phyloP scores from a whole-genome alignment of 805 yeast species.

The Starmerella lactis-condensi region DNA sequence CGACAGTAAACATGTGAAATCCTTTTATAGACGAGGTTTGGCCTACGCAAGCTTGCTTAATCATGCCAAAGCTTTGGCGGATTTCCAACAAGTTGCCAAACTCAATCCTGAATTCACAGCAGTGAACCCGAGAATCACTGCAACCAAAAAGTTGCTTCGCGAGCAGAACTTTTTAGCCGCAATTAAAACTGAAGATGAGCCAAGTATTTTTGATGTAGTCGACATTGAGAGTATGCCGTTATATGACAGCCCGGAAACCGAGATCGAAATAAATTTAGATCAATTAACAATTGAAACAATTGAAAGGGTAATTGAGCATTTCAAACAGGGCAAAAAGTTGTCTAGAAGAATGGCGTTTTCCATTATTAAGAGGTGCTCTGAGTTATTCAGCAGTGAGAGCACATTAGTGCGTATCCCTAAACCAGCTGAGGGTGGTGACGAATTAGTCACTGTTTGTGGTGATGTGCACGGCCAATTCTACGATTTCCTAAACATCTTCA shows the following conservation, averaged over 20 bases:
- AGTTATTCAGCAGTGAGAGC: slow-evolving; percentile 44
- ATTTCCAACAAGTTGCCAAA: slow-evolving; percentile 44
- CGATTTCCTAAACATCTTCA: slow-evolving; percentile 68
- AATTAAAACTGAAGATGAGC: slow-evolving; percentile 52
- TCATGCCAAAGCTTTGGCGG: slow-evolving; percentile 53
- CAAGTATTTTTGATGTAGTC: slow-evolving; percentile 28
- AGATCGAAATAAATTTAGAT: slow-evolving; percentile 26
- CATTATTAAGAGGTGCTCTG: slow-evolving; percentile 52
- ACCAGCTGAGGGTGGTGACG: slow-evolving; percentile 17
- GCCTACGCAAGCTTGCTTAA: slow-evolving; percentile 59
- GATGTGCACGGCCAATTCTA: slow-evolving; percentile 96
- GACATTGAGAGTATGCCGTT: slow-evolving; percentile 20
- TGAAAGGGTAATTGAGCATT: slow-evolving; percentile 44
- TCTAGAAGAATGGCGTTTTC: slow-evolving; percentile 76
- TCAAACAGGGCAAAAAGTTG: slow-evolving; percentile 51
- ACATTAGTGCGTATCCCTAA: slow-evolving; percentile 54
- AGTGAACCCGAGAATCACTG: slow-evolving; percentile 43
- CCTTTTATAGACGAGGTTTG: slow-evolving; percentile 73
- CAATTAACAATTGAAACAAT: slow-evolving; percentile 37
- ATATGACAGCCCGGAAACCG: slow-evolving; percentile 39
- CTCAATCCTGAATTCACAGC: slow-evolving; percentile 49
- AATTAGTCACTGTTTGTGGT: slow-evolving; percentile 72
- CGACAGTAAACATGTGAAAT: slow-evolving; percentile 53
- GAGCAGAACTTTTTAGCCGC: slow-evolving; percentile 71
- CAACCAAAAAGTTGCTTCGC: slow-evolving; percentile 47